phyloP scores from a whole-genome alignment of 2,329 filamentous ascomycete genomes.

The Fonsecaea erecta region DNA sequence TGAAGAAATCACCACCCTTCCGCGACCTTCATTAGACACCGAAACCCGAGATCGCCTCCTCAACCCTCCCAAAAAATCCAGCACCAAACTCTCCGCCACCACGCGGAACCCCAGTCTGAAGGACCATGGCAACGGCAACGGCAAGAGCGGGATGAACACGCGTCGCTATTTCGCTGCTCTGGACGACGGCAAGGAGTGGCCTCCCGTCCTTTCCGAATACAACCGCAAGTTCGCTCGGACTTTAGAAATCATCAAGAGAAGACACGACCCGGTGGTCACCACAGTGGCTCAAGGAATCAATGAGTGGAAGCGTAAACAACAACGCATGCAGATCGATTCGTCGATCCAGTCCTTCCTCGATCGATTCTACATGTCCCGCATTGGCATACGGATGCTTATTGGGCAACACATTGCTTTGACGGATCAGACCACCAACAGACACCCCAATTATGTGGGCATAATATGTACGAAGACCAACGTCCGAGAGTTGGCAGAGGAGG shows the following conservation, averaged over 20 bases:
- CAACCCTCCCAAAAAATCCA: constrained; percentile 52
- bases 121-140: constrained; percentile 65
- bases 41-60: constrained; percentile 81
- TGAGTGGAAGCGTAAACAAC: constrained; percentile 94
- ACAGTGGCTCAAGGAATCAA: constrained; percentile 97
- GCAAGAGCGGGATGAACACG: constrained; percentile 56
- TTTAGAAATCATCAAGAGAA: constrained; percentile 89
- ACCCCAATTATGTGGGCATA: constrained; percentile 95
- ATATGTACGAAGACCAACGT: constrained; percentile 99
- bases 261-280: constrained; percentile 96
- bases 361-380: constrained; percentile 99
- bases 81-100: constrained; percentile 75
- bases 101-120: constrained; percentile 89
- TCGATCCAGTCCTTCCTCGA: constrained; percentile 95
- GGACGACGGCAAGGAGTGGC: constrained; percentile 88
- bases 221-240: constrained; percentile 89
- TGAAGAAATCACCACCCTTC: constrained; percentile 93
- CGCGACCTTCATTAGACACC: constrained; percentile 73
- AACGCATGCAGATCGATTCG: constrained; percentile 97
- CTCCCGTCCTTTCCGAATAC: constrained; percentile 90
- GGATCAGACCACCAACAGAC: constrained; percentile 85
- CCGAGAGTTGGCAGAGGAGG: constrained; percentile 89
- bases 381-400: constrained; percentile 98
- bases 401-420: constrained; percentile 97
- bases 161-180: constrained; percentile 89